Evolutionary conservation across 139 green algal genomes (phyloP), one percentile per base, ranked within the genome.

Genomic region (Micractinium conductrix): DNA sequence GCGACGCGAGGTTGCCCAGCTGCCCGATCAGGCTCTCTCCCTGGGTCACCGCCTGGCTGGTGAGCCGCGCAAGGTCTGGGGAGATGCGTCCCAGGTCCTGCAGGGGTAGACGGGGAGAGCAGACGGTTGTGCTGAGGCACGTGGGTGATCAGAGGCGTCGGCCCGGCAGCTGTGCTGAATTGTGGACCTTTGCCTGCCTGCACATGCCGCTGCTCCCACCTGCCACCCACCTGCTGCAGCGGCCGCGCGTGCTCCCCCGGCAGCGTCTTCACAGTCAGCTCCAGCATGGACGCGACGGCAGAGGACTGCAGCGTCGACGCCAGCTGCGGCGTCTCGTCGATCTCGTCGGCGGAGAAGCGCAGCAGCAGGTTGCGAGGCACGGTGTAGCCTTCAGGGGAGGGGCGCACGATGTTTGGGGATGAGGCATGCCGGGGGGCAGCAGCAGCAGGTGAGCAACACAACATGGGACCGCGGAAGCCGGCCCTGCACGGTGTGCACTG

Each of bases 341-440:
- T 95, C 43, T 80, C 88, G 90, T 99, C 96, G 70, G 96, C 84
- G 30, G 84, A 84, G 87, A 99, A 99, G 4, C 92, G 91, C 38
- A 99, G 74, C 60, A 98, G 89, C 72, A 99, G 89, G 88, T 98
- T 99, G 44, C 92, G 92, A 1, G 74, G 78, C 9, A 98, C 90
- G 12, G 72, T 68, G 79, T 91, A 91, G 21, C 83, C 83, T 82
- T 72, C 62, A 58, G n/a, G 2, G 6, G 38, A 22, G 37, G 17
- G n/a, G 40, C 10, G n/a, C n/a, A n/a, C n/a, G n/a, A 42, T 38
- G 40, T 40, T 33, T n/a, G 79, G 30, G 74, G 37, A 50, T n/a
- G 45, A 16, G 26, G 68, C 22, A 37, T n/a, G n/a, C n/a, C n/a
- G n/a, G n/a, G 9, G 26, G 40, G 22, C 35, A 28, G 70, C 28